Conservation (phyloP, 2,329 filamentous ascomycete genomes). For the Aspergillus sclerotialis region DNA sequence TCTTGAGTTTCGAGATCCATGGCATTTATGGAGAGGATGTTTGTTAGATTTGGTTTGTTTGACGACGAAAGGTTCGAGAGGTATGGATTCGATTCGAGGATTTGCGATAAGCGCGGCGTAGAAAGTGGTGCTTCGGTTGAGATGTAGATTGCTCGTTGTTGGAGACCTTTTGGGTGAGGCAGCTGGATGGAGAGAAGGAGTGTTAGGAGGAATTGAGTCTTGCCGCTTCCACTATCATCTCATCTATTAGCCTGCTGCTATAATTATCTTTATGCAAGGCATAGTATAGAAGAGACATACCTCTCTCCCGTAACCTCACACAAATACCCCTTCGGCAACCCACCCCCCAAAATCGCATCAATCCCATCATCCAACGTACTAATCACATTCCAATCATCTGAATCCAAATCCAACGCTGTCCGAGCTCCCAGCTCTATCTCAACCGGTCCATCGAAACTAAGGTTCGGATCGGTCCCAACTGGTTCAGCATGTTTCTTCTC, state of each 20-base stretch:
- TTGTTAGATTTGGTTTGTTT: constrained; percentile 59
- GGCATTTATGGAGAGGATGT: constrained; percentile 72
- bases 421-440: constrained; percentile 14
- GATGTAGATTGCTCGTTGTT: constrained; percentile 77
- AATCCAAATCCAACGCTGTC: constrained; percentile 24
- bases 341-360: constrained; percentile 67
- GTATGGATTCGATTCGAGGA: constrained; percentile 61
- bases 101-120: constrained; percentile 72
- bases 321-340: constrained; percentile 72
- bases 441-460: constrained; percentile 12
- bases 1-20: constrained; percentile 92
- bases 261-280: not conserved
- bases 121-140: constrained; percentile 84
- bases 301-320: constrained; percentile 91
- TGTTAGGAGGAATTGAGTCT: constrained; percentile 86
- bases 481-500: constrained; percentile 9
- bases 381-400: constrained; percentile 51
- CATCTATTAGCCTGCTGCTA: constrained; percentile 7
- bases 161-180: constrained; percentile 62
- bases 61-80: constrained; percentile 41
- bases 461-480: constrained; percentile 15
- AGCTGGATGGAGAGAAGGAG: constrained; percentile 82
- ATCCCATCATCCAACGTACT: constrained; percentile 72
- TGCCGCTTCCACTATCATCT: constrained; percentile 67
- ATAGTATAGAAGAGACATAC: constrained; percentile 28